A percentile compares a stretch with the other conserved stretches of the same genome.
These are phyloP conservation scores for Podospora anserina DNA, from an alignment of 495 filamentous ascomycete species.

Conservation along the genomic window DNA sequence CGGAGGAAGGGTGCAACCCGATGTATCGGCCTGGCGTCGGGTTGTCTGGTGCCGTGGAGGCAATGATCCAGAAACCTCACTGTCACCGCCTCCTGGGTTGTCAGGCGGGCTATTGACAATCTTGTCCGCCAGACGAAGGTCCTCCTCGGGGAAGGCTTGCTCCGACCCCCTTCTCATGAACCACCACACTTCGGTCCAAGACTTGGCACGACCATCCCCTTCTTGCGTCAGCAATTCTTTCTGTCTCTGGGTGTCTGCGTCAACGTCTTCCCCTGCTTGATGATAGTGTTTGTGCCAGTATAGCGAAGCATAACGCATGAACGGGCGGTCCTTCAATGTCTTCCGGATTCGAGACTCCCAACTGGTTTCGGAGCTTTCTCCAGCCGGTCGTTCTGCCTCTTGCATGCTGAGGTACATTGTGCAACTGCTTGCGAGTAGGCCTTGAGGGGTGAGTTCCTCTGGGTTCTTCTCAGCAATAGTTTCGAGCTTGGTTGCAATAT, in stretches of 20 bases:
- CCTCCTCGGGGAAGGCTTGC: background rate
- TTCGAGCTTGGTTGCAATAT: background rate
- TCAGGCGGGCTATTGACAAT: background rate
- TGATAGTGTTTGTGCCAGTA: background rate
- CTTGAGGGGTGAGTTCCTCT: background rate
- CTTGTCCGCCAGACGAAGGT: background rate
- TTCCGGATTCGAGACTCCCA: background rate
- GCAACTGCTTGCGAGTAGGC: background rate
- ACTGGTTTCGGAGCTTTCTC: background rate
- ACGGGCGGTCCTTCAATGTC: background rate
- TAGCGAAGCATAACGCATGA: background rate
- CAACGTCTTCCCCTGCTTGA: background rate
- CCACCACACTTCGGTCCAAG: background rate
- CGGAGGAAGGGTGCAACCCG: too few species aligned
- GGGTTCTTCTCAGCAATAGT: background rate
- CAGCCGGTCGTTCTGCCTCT: background rate
- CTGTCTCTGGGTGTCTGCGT: background rate
- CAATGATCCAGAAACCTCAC: background rate
- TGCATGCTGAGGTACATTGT: background rate
- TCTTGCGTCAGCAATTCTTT: background rate
- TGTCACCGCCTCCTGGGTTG: too few species aligned
- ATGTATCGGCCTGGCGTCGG: too few species aligned
- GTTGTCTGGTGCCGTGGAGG: background rate
- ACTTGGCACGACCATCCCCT: background rate
- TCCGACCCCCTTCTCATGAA: background rate